Base-by-base conservation (phyloP, 78 protist species). In the Dictyostelium brefeldianum region DNA sequence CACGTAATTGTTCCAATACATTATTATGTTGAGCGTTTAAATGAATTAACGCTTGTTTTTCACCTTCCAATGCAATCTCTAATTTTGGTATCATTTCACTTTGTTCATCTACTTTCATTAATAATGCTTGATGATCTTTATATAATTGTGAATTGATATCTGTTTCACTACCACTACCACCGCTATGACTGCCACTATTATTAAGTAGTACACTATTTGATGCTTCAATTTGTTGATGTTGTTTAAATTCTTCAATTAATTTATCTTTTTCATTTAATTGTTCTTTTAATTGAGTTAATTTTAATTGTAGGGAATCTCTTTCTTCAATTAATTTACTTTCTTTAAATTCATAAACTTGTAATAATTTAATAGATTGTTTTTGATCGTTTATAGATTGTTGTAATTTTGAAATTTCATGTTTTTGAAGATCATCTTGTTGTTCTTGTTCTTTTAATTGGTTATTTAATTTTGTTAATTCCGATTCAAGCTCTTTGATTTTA, bases 301-400 rank as follows among this genome's bases (percentile, higher is more conserved):
- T 78, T 15, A 25, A 5, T 36, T n/a, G 47, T 17, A 78, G 22
- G 0, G 57, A 29, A 56, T 78, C 83, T 18, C 83, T 51, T 56
- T 78, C 83, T 31, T 78, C 83, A 31, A 47, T 56, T 36, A 78
- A 41, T 56, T 78, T 78, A 56, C 46, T 56, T 70, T 78, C 83
- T 78, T 78, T 78, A 56, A 78, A 78, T 31, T 78, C 83, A 78
- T 78, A 78, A 10, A 78, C 83, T 20, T 78, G 83, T 17, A 78
- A 18, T 31, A 78, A 20, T 10, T 78, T 78, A 14, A 78, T 18
- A 14, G 65, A 54, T 78, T 78, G 83, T 31, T 78, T 51, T 78
- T 78, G 83, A 36, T 78, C 83, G n/a, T 78, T 51, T 22, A 78
- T 29, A 20, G 4, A 20, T 17, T 51, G n/a, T 36, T 36, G 65